Evolutionary conservation across 495 filamentous ascomycete genomes (phyloP), one percentile per base, ranked within the genome.

Genomic region (Saxispiralis lemnorum): DNA sequence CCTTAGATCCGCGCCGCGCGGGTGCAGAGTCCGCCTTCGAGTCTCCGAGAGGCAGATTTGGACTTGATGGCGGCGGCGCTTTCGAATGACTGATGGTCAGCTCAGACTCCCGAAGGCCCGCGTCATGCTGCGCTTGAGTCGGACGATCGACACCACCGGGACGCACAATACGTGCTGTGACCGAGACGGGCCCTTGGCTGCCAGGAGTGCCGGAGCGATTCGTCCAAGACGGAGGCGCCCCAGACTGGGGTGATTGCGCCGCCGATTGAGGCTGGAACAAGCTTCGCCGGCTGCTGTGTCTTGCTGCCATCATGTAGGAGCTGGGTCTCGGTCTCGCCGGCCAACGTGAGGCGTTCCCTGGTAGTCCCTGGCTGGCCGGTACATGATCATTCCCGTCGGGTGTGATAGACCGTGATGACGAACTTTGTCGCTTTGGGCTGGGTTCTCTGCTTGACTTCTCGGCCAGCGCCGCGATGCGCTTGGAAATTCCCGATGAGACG

Each of bases 401-500:
- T n/a, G 41, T 30, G 1, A 37, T 9, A 9, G 38, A 37, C 14
- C 20, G 20, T 6, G 34, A 14, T 17, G 48, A 32, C 2, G 40
- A 9, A n/a, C 31, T 36, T 7, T 11, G 7, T 9, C 24, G 24
- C 11, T 7, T 13, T 15, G 46, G 40, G 44, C 38, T 43, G n/a
- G 46, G 45, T 33, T 61, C 53, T 36, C 47, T 46, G 34, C 51
- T 56, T 2, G 55, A 52, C 35, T 52, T 46, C 40, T 59, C 57
- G 9, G 59, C 80, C 35, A 94, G 66, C 12, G 84, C 83, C 55
- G 89, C 83, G 54, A 94, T 93, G 41, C 86, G 77, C 57, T 82
- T 80, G 7, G 83, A 87, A 52, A 94, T 93, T 32, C 83, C 83
- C 19, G 79, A 81, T 1, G 84, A 87, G 15, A 93, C 71, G 55